Base-by-base conservation (phyloP, 768 basidiomycete species). In the Myochromella boudieri region DNA sequence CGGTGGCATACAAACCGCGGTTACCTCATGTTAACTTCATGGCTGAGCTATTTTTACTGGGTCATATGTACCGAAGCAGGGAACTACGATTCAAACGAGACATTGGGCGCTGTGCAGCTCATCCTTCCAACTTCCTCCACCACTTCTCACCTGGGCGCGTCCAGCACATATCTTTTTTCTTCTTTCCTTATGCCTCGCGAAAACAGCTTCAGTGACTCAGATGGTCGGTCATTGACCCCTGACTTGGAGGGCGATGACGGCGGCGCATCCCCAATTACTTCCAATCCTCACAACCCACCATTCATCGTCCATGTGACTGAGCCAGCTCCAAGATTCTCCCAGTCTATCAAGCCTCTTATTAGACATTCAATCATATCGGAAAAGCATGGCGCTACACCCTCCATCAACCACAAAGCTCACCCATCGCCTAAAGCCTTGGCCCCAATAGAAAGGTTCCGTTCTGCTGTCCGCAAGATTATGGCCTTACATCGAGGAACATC, bases 181-280 rank as follows among this genome's bases (percentile, higher is more conserved):
- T 54, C 49, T 44, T 24, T n/a, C n/a, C n/a, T n/a, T 46, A 52
- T 85, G 83, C 79, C 83, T 37, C 74, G 82, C 45, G 80, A 82
- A 59, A 84, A 85, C 66, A 84, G 82, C 63, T 75, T 84, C 66
- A 74, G 70, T 53, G 84, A 86, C 62, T 80, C 80, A 27, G 82
- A 81, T 22, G 80, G 81, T 18, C 75, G 82, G 22, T 85, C 83
- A 7, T 66, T 85, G 42, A 84, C 83, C 4, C 81, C 83, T n/a
- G 82, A 85, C 62, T 60, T 76, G 15, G 77, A 77, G 39, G 81
- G 80, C 4, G 46, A 37, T 42, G 49, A 52, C 36, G 26, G 17
- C 31, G 33, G 37, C 24, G 38, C 46, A 3, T 63, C 66, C 4
- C 57, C 61, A 27, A 57, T 54, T 0, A n/a, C n/a, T n/a, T 44